A percentile compares a stretch with the other conserved stretches of the same genome.
These are phyloP conservation scores for Colletotrichum orbiculare DNA, from an alignment of 2,329 filamentous ascomycete species.

Conservation along the genomic window DNA sequence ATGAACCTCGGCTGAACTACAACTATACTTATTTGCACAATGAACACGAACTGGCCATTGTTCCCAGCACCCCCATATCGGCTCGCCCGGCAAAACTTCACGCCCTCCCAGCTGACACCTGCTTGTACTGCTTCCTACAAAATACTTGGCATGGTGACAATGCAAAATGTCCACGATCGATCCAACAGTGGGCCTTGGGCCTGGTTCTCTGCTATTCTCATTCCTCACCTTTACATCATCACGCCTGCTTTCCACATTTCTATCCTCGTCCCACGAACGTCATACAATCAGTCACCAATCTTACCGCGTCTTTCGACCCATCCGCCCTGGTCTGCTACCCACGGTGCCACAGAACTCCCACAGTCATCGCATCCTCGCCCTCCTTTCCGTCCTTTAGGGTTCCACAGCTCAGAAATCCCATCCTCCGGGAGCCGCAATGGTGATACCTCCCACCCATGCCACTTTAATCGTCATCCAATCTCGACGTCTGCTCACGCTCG, in stretches of 20 bases:
- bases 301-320: slow-evolving; percentile 4
- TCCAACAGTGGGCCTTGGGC: background rate
- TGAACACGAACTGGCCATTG: too few relatives aligned
- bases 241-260: slow-evolving; percentile 6
- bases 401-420: slow-evolving; percentile 24
- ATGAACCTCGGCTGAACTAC: too few relatives aligned
- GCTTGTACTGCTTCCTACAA: too few relatives aligned
- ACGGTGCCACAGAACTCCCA: background rate
- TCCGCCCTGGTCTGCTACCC: slow-evolving; percentile 1
- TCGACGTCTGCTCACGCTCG: background rate
- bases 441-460: slow-evolving; percentile 2
- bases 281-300: slow-evolving; percentile 16
- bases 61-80: too few relatives aligned
- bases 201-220: background rate
- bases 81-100: too few relatives aligned
- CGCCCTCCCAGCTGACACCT: too few relatives aligned
- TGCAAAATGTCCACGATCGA: background rate
- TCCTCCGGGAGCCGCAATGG: slow-evolving; percentile 29
- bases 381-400: slow-evolving; percentile 4
- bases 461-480: slow-evolving; percentile 11
- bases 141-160: background rate
- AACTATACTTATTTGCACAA: too few relatives aligned
- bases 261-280: slow-evolving; percentile 27
- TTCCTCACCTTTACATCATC: slow-evolving; percentile 31
- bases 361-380: background rate